A percentile compares a stretch with the other conserved stretches of the same genome.
phyloP scores from a whole-genome alignment of 2,329 filamentous ascomycete genomes.

The Alternaria ethzedia region DNA sequence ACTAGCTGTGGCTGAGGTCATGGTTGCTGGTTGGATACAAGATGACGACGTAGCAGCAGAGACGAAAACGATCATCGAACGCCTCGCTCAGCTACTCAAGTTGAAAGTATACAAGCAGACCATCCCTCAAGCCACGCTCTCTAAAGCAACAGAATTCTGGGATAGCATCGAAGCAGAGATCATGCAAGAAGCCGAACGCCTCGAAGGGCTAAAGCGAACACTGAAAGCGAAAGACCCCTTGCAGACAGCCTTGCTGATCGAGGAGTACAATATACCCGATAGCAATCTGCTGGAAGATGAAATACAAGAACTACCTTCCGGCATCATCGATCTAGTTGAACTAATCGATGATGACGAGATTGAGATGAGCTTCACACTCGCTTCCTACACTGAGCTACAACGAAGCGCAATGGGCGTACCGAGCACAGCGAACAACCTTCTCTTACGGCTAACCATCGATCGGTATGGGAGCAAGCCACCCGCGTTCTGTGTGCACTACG shows the following conservation, averaged over 20 bases:
- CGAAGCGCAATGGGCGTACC: conserved; percentile 35
- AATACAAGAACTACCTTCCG: conserved; percentile 27
- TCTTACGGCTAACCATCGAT: conserved; percentile 33
- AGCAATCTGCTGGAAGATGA: conserved; percentile 37
- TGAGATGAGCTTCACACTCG: conserved; percentile 39
- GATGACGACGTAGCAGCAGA: conserved; percentile 12
- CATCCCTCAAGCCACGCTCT: conserved; percentile 20
- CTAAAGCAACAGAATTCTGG: conserved; percentile 29
- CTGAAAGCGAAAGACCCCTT: conserved; percentile 35
- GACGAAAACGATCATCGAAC: conserved; percentile 23
- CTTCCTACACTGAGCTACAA: conserved; percentile 28
- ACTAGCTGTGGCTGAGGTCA: conserved; percentile 27
- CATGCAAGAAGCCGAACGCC: conserved; percentile 28
- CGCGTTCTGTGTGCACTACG: conserved; percentile 40
- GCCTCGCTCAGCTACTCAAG: conserved; percentile 27
- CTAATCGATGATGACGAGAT: conserved; percentile 28
- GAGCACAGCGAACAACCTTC: conserved; percentile 23
- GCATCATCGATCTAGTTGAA: conserved; percentile 33
- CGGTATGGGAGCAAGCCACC: conserved; percentile 8
- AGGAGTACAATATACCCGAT: conserved; percentile 32
- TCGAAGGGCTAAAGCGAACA: conserved; percentile 28
- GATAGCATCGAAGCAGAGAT: conserved; percentile 26
- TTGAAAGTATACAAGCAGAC: conserved; percentile 15
- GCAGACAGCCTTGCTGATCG: conserved; percentile 32
- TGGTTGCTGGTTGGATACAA: conserved; percentile 34